phyloP scores from a whole-genome alignment of 257 asterid genomes.

The Marsdenia floribunda region DNA sequence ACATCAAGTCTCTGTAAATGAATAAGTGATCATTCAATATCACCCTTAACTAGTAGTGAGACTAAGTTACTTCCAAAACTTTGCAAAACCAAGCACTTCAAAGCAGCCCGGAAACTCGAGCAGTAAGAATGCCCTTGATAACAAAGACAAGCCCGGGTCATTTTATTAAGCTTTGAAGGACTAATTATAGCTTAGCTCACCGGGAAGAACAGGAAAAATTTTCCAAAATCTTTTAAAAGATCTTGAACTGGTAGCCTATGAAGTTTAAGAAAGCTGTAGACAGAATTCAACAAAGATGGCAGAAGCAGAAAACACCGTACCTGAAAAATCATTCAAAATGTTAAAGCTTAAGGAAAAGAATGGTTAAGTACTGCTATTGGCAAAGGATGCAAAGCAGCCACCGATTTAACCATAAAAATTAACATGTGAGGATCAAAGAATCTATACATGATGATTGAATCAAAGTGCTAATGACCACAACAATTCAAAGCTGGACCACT shows the following conservation, averaged over 20 bases:
- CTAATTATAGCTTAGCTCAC: background rate
- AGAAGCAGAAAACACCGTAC: slow-evolving; percentile 12
- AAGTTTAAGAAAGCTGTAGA: background rate
- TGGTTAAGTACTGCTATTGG: background rate
- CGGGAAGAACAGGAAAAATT: background rate
- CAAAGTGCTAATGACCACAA: slow-evolving; percentile 16
- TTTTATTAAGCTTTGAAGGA: background rate
- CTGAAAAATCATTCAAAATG: slow-evolving; percentile 22
- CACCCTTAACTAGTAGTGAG: background rate
- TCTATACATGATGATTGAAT: slow-evolving; percentile 15
- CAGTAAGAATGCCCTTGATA: background rate
- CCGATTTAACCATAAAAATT: slow-evolving; percentile 9
- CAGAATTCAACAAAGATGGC: background rate
- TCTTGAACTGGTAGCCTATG: background rate
- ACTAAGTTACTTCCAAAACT: background rate
- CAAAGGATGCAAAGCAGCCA: slow-evolving; percentile 11
- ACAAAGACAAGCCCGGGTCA: background rate
- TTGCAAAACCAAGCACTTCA: background rate
- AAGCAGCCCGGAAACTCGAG: background rate
- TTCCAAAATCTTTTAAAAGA: background rate
- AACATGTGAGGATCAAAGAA: slow-evolving; percentile 19
- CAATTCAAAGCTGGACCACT: slow-evolving; percentile 28
- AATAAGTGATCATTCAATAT: slow-evolving; percentile 13
- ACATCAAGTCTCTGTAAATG: slow-evolving; percentile 22
- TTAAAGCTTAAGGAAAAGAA: slow-evolving; percentile 12